Base-by-base conservation (phyloP, 1,284 basidiomycete species). In the Ceratobasidium sp. region DNA sequence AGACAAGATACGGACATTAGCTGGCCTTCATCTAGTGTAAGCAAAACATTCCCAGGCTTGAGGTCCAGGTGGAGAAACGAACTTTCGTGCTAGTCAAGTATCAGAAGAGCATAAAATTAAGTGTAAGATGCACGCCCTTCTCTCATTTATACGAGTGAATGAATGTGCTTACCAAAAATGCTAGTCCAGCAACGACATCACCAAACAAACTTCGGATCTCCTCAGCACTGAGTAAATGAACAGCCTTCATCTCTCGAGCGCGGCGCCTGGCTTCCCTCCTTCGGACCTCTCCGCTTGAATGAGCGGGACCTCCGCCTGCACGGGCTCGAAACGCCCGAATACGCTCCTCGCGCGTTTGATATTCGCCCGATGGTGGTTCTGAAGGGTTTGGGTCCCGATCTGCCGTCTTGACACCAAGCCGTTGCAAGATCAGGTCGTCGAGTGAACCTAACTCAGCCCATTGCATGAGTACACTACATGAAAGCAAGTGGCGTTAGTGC, bases 21-120 rank as follows among this genome's bases (percentile, higher is more conserved):
- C 56, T 82, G 82, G n/a, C 89, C 90, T 70, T 95, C 91, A 73
- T 96, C 93, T 88, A 91, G 94, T 11, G 95, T 95, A 49, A 98
- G 78, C 4, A 98, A 79, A 1, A 97, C 91, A 74, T 98, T 98
- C 4, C 91, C 93, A 13, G 94, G 94, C 77, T 97, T 96, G 71
- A 96, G 79, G 75, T 97, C 95, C 3, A 97, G 84, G 76, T 98
- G 95, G 33, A 98, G 76, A 46, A 97, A 92, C 0, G 90, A 90
- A 74, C 86, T 89, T 70, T 87, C 84, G 73, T 95, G 93, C 91
- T 94, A 73, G 42, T 11, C 58, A 39, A 58, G 41, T n/a, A 29
- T 30, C 56, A 33, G 29, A 21, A 23, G 8, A 27, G 50, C 23
- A 23, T 30, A 6, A 21, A 42, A 14, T 60, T 14, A 25, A 42